phyloP scores from a whole-genome alignment of 83 land plant genomes.

The Diphasiastrum complanatum region DNA sequence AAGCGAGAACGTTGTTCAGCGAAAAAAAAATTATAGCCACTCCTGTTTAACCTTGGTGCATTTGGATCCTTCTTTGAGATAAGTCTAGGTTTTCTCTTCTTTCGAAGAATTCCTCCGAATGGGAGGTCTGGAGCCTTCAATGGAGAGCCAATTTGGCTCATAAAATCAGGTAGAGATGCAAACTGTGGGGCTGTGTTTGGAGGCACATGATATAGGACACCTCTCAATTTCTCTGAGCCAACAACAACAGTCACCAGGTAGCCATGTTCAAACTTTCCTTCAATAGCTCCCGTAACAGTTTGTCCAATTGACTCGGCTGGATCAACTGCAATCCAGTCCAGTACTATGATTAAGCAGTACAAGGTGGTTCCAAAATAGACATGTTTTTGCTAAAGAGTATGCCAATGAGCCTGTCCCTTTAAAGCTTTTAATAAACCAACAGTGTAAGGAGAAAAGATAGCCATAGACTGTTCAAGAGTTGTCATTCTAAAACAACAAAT shows the following conservation, averaged over 20 bases:
- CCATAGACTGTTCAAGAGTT: not conserved
- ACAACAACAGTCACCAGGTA: conserved; percentile 68
- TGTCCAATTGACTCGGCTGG: conserved; percentile 30
- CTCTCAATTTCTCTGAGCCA: conserved; percentile 57
- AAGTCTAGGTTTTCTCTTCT: conserved; percentile 49
- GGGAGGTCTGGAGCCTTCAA: conserved; percentile 10
- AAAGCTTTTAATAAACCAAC: not conserved
- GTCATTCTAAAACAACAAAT: no score
- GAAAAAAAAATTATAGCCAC: conserved; percentile 93
- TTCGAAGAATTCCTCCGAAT: conserved; percentile 18
- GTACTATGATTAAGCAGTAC: no score
- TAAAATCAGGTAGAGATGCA: not conserved
- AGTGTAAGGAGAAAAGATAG: not conserved
- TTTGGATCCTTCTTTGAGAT: conserved; percentile 52
- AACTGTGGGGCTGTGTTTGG: conserved; percentile 16
- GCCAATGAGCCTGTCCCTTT: not conserved
- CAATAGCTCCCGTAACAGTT: conserved; percentile 62
- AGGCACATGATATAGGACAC: conserved; percentile 55
- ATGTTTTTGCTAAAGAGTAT: not conserved
- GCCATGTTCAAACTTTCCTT: conserved; percentile 76
- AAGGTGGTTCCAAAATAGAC: not conserved
- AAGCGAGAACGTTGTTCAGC: conserved; percentile 72
- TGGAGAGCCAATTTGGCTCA: conserved; percentile 3
- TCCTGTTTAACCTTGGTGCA: conserved; percentile 75
- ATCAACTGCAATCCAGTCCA: no score